Evolutionary conservation across 352 stramenopile genomes (phyloP), one percentile per base, ranked within the genome.

Genomic region (Globisporangium okanoganense): DNA sequence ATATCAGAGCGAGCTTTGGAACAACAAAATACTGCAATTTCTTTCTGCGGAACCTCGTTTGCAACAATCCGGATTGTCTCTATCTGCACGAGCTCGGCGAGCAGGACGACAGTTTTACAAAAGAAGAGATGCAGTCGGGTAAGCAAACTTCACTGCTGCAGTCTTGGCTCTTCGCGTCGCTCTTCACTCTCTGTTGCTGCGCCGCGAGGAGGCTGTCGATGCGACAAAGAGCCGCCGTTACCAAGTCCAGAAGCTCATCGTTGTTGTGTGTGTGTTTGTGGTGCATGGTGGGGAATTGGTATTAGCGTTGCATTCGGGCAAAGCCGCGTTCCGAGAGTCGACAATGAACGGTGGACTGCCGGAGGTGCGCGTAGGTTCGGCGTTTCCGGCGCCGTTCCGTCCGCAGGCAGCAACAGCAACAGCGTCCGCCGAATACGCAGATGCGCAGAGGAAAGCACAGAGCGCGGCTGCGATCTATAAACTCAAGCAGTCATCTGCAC

Each of bases 11-110:
- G 8, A 96, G 84, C 25, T 98, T 97, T 71, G 94, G 94, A 16
- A 98, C 93, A 14, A 98, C 91, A 58, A 98, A 98, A 75, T 98
- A 98, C 67, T 98, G 94, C 75, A 97, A 98, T 70, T 93, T 89
- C 60, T 98, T 98, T 62, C 68, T 98, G 35, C 78, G 88, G 5
- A 93, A 92, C 63, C 78, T 96, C 50, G 69, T 82, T 52, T 98
- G 94, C 67, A 97, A 92, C 70, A 98, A 98, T 64, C 82, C 90
- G 0, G 94, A 98, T 33, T 98, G 94, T 66, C 73, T 98, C 7
- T 98, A 98, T 66, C 71, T 98, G 33, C 94, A 98, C 70, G 89
- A 96, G 45, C 73, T 98, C 8, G 94, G 90, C 14, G 86, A 97
- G 44, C 82, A 95, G 50, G 88, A 95, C 50, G 88, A 97, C 71